phyloP scores from a whole-genome alignment of 441 rosid genomes.

The Corymbia calophylla region DNA sequence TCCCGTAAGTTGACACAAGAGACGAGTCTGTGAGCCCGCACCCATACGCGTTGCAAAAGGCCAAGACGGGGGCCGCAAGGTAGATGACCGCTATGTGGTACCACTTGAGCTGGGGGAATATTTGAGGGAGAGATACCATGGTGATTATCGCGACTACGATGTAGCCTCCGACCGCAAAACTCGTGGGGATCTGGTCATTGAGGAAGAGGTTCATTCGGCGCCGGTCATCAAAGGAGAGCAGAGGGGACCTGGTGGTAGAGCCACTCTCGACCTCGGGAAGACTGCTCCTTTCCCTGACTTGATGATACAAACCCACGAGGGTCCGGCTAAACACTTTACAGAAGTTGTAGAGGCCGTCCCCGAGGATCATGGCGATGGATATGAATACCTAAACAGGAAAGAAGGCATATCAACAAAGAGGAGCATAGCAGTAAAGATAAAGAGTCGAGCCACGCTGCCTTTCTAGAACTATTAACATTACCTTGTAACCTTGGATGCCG shows the following conservation, averaged over 20 bases:
- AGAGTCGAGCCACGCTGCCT: not conserved
- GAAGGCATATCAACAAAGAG: not conserved
- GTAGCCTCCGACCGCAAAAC: constrained; percentile 64
- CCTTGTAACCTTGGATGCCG: constrained; percentile 89
- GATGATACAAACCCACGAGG: constrained; percentile 42
- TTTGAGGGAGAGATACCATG: constrained; percentile 45
- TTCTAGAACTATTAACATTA: not conserved
- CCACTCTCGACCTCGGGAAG: constrained; percentile 33
- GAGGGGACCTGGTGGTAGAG: constrained; percentile 19
- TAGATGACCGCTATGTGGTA: constrained; percentile 68
- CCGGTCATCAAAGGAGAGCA: constrained; percentile 52
- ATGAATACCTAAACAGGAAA: constrained; percentile 52
- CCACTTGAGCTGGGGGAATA: constrained; percentile 71
- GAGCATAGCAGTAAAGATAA: not conserved
- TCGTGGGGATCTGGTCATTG: constrained; percentile 69
- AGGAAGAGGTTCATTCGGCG: constrained; percentile 60
- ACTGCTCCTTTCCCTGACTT: constrained; percentile 20
- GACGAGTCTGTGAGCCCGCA: constrained; percentile 95
- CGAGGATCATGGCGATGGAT: constrained; percentile 80
- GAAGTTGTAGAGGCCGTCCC: constrained; percentile 84
- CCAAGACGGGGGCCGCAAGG: constrained; percentile 58
- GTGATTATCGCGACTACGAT: constrained; percentile 48
- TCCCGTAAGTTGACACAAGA: constrained; percentile 78
- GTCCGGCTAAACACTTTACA: constrained; percentile 73
- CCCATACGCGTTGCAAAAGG: constrained; percentile 89